Percentiles rank a stretch among this genome's conserved stretches.
Evolutionary conservation across 192 early-diverging fungal genomes (phyloP).

Genomic region (Cetraspora pellucida): DNA sequence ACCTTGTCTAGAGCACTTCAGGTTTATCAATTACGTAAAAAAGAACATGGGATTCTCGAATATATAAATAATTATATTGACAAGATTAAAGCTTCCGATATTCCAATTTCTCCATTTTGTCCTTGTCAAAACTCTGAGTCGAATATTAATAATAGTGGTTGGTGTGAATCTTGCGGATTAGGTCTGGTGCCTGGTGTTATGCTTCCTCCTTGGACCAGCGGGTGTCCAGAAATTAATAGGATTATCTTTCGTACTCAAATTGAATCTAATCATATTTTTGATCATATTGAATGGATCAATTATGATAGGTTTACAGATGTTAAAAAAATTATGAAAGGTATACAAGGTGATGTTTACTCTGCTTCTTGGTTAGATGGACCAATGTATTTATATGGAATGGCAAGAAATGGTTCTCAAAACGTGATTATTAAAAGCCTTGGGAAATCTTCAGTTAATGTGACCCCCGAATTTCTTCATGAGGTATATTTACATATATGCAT

Average conservation of each 20-base stretch:
- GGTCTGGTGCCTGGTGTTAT: not conserved
- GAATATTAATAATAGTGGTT: not conserved
- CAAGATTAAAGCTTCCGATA: too few relatives aligned
- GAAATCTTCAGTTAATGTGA: not conserved
- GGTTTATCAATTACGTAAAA: too few relatives aligned
- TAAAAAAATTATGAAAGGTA: not conserved
- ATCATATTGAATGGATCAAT: conserved; percentile 3
- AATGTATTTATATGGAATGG: not conserved
- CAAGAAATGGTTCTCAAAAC: not conserved
- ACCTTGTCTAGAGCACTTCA: too few relatives aligned
- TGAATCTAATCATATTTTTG: not conserved
- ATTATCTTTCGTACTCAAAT: conserved; percentile 3
- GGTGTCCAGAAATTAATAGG: not conserved
- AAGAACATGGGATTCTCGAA: too few relatives aligned
- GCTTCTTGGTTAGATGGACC: conserved; percentile 16
- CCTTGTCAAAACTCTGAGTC: too few relatives aligned
- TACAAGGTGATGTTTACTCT: not conserved
- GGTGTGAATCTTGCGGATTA: not conserved
- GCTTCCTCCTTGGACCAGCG: conserved; percentile 1
- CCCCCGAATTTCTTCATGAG: not conserved
- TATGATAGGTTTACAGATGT: conserved; percentile 24
- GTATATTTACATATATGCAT: not conserved
- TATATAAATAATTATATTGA: too few relatives aligned
- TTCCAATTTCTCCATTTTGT: too few relatives aligned
- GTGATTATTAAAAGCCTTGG: not conserved